Base-by-base conservation (phyloP, 768 basidiomycete species). In the Boletus insuetus region DNA sequence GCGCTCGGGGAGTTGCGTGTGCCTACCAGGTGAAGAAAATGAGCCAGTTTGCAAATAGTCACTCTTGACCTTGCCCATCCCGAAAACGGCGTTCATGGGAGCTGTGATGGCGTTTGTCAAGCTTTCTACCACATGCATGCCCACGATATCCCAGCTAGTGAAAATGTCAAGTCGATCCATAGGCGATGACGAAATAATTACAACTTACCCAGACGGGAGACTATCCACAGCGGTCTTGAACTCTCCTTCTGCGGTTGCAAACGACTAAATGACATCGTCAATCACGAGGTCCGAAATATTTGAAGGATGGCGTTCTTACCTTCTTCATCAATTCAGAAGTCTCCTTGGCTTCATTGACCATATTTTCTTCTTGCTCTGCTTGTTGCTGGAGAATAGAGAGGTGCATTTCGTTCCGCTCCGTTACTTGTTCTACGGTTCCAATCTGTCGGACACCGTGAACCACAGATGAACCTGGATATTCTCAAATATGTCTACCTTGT, bases 291-390 rank as follows among this genome's bases (percentile, higher is more conserved):
- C 29, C 29, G 29, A 8, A 29, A 29, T 29, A 29, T 29, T 29
- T 29, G 29, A 29, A 9, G 29, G 29, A 35, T 22, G 14, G 29
- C 11, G 7, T 37, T 22, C 42, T 17, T 29, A 59, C 62, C 22
- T 32, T 51, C 44, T 63, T 63, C 61, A 63, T 63, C 51, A 63
- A 37, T 0, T 63, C 62, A 0, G 61, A 55, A 9, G 57, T 40
- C 10, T 63, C 62, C 19, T 53, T 55, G 32, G 61, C 57, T 53
- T 63, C 56, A 22, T 34, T 22, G 26, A 55, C 34, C 53, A 62
- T 55, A 16, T 42, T 42, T n/a, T 51, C 41, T 19, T 63, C 60
- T 48, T 63, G 56, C 26, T 45, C 47, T 11, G 50, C 51, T 32
- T 63, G 60, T 45, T 59, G 53, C n/a, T 42, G 3, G 31, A 62